A percentile compares a stretch with the other conserved stretches of the same genome.
phyloP scores from a whole-genome alignment of 805 yeast genomes.

The Schwanniomyces occidentalis region DNA sequence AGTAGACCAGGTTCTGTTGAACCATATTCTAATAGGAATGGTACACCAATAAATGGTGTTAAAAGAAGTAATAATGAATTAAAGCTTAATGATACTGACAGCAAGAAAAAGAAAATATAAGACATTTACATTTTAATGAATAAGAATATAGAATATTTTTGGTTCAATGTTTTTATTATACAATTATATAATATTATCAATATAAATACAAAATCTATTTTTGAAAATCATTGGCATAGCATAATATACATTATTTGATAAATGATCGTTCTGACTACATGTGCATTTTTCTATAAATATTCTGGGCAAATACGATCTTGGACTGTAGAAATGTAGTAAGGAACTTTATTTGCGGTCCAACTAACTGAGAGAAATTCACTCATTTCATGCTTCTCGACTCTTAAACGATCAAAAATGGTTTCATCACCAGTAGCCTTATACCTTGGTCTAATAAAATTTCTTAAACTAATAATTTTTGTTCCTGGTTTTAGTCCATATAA shows the following conservation, averaged over 20 bases:
- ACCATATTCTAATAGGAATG: constrained; percentile 16
- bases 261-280: too few species aligned
- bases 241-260: too few species aligned
- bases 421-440: constrained; percentile 57
- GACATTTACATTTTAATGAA: too few species aligned
- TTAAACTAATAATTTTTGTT: constrained; percentile 74
- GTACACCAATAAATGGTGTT: not conserved
- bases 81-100: not conserved
- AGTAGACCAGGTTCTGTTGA: constrained; percentile 38
- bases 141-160: too few species aligned
- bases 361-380: constrained; percentile 76
- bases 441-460: constrained; percentile 76
- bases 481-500: constrained; percentile 69
- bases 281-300: constrained; percentile 27
- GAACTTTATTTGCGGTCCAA: constrained; percentile 86
- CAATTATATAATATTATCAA: too few species aligned
- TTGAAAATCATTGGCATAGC: too few species aligned
- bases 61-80: constrained; percentile 5
- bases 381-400: constrained; percentile 57
- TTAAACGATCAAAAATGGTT: constrained; percentile 62
- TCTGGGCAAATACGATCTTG: constrained; percentile 38
- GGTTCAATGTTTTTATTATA: too few species aligned
- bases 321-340: constrained; percentile 76
- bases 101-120: constrained; percentile 7
- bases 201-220: too few species aligned